Conservation (phyloP, 169 alveolate genomes). For the Babesia bovis region DNA sequence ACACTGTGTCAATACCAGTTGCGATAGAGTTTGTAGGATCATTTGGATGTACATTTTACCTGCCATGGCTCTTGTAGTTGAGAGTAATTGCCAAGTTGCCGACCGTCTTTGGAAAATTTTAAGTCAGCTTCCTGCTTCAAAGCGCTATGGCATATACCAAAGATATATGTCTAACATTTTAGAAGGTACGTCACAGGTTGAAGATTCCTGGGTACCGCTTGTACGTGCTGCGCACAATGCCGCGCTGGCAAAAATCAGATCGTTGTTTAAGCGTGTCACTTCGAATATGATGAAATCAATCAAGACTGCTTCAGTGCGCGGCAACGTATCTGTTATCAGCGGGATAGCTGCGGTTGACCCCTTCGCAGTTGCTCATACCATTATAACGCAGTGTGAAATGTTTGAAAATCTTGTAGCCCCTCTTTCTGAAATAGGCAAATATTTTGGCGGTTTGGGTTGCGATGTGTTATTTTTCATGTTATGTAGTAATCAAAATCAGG, state of each 20-base stretch:
- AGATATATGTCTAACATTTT: background rate
- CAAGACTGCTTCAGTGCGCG: constrained; percentile 54
- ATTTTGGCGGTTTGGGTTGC: constrained; percentile 36
- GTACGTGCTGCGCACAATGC: constrained; percentile 15
- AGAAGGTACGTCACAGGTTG: background rate
- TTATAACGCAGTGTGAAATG: constrained; percentile 60
- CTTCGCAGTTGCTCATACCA: constrained; percentile 34
- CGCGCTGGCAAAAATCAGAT: constrained; percentile 6
- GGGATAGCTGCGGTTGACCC: constrained; percentile 63
- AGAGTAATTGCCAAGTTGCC: constrained; percentile 52
- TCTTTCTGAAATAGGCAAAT: constrained; percentile 56
- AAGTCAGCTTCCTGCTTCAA: constrained; percentile 19
- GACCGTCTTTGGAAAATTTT: constrained; percentile 46
- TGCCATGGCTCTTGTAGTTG: constrained; percentile 23
- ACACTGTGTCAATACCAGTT: background rate
- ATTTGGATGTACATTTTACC: constrained; percentile 37
- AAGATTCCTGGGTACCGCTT: constrained; percentile 5
- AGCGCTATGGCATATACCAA: constrained; percentile 45
- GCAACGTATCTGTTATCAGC: constrained; percentile 43
- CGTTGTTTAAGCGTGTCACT: constrained; percentile 60
- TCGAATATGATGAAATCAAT: constrained; percentile 13
- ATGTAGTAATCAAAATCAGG: constrained; percentile 17
- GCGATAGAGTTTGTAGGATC: constrained; percentile 15
- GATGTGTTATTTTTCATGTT: constrained; percentile 53
- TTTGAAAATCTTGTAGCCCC: constrained; percentile 60